Percentiles rank a stretch among this genome's conserved stretches.
These are phyloP conservation scores for Phaffomyces thermotolerans DNA, from an alignment of 805 yeast species.

Conservation along the genomic window DNA sequence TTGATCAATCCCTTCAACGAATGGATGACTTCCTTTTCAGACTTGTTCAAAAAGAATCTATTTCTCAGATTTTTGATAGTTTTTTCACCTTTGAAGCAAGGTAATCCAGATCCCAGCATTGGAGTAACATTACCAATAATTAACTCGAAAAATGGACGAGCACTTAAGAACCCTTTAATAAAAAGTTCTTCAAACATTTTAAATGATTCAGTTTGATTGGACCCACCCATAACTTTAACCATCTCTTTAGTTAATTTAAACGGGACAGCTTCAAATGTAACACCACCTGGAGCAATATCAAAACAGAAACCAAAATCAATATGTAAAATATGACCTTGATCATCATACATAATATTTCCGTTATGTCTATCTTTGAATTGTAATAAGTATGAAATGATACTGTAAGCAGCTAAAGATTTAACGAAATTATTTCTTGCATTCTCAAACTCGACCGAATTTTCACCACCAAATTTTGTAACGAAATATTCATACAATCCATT, in stretches of 20 bases:
- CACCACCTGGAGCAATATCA: conserved; percentile 99
- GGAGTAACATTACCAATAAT: conserved; percentile 82
- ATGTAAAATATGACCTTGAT: conserved; percentile 89
- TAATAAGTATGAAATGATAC: conserved; percentile 80
- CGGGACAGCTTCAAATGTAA: conserved; percentile 96
- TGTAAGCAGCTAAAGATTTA: conserved; percentile 90
- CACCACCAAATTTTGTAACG: conserved; percentile 91
- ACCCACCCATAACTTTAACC: conserved; percentile 96
- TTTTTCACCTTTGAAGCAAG: conserved; percentile 81
- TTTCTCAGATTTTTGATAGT: conserved; percentile 72
- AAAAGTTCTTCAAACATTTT: conserved; percentile 93
- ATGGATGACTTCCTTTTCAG: conserved; percentile 79
- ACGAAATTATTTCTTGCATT: conserved; percentile 88
- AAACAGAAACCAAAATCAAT: conserved; percentile 98
- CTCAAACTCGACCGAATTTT: conserved; percentile 81
- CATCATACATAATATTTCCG: conserved; percentile 96
- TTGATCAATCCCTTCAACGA: conserved; percentile 69
- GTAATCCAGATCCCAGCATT: conserved; percentile 92
- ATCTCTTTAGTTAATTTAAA: conserved; percentile 94
- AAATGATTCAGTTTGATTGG: conserved; percentile 75
- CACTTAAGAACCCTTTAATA: conserved; percentile 83
- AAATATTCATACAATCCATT: conserved; percentile 93
- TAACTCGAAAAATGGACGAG: conserved; percentile 80
- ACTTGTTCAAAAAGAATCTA: conserved; percentile 75
- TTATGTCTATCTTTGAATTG: conserved; percentile 97